Conservation (phyloP, 257 asterid genomes). For the Euphrasia confusa region DNA sequence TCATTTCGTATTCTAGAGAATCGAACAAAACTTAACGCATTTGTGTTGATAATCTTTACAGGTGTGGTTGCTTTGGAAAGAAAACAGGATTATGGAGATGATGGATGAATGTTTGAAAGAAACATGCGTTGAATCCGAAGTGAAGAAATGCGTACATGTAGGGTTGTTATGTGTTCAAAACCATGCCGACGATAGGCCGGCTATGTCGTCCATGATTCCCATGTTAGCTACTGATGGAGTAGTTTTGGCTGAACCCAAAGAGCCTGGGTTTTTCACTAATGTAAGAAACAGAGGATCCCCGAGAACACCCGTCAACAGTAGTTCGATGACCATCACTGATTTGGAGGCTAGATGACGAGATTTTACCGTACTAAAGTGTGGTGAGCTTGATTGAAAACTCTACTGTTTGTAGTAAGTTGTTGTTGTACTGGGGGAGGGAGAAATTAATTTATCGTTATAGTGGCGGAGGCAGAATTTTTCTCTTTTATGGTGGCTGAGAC, state of each 20-base stretch:
- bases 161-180: slow-evolving; percentile 41
- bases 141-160: slow-evolving; percentile 38
- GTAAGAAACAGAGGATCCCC: no score
- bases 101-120: slow-evolving; percentile 30
- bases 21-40: background rate
- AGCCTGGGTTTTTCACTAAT: slow-evolving; percentile 37
- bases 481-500: no score
- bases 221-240: slow-evolving; percentile 25
- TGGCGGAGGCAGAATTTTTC: no score
- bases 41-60: background rate
- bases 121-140: slow-evolving; percentile 29
- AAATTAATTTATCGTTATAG: no score
- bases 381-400: no score
- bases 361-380: no score
- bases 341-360: slow-evolving; percentile 23
- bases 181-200: slow-evolving; percentile 31
- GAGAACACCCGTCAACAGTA: background rate
- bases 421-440: no score
- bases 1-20: background rate
- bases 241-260: slow-evolving; percentile 31
- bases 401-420: no score
- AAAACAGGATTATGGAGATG: slow-evolving; percentile 27
- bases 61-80: slow-evolving; percentile 46
- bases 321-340: slow-evolving; percentile 21
- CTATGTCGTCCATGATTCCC: slow-evolving; percentile 34